These are phyloP conservation scores for Pseudogymnoascus pannorum DNA, from an alignment of 2,329 filamentous ascomycete species.

Conservation along the genomic window DNA sequence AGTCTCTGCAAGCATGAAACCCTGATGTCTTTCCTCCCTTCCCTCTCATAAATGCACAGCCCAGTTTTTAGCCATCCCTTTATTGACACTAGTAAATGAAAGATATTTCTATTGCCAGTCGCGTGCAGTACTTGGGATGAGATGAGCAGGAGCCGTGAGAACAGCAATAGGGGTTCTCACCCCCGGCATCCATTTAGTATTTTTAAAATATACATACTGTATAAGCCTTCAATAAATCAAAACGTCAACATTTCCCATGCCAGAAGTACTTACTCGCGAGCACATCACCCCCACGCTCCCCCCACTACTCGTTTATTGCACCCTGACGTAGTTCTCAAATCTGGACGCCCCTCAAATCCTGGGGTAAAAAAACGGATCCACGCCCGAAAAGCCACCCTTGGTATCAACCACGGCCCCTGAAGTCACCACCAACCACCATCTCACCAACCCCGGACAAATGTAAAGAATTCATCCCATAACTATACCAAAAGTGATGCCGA, in stretches of 20 bases:
- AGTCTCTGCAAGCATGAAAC: neutral
- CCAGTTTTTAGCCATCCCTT: no score
- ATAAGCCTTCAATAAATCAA: neutral
- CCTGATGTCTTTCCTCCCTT: neutral
- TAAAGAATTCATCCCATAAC: no score
- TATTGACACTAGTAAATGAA: neutral
- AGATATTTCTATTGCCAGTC: neutral
- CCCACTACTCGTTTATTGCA: neutral
- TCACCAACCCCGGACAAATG: no score
- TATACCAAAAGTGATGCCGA: no score
- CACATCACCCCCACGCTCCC: neutral
- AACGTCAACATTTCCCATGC: neutral
- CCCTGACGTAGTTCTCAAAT: no score
- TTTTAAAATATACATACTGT: neutral
- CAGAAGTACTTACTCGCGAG: neutral
- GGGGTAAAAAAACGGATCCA: no score
- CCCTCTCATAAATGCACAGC: no score
- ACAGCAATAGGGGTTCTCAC: neutral
- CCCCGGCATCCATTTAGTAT: neutral
- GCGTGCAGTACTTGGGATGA: neutral
- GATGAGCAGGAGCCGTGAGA: neutral
- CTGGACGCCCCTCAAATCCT: no score
- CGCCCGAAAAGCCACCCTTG: no score
- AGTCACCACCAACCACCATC: no score
- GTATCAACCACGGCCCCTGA: no score